Conservation (phyloP, 208 protist genomes). For the Acanthamoeba sp. region DNA sequence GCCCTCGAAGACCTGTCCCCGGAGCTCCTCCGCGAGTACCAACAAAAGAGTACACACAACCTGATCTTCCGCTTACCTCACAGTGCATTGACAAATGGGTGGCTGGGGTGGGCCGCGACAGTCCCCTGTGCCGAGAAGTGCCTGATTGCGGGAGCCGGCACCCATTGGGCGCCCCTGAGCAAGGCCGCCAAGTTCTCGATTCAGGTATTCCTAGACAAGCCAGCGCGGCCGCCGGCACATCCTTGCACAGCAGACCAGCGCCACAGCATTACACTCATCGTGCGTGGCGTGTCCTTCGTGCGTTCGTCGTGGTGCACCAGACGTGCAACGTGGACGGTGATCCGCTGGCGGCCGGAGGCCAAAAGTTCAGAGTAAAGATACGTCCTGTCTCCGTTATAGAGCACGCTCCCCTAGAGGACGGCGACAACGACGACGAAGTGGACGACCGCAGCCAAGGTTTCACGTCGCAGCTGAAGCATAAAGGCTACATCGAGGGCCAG, state of each 20-base stretch:
- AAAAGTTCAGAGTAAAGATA: not conserved
- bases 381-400: not conserved
- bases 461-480: not conserved
- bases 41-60: not conserved
- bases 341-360: not conserved
- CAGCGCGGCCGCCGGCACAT: too few relatives aligned
- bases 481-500: not conserved
- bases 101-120: not conserved
- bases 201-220: slow-evolving; percentile 6
- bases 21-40: not conserved
- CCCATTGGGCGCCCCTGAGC: not conserved
- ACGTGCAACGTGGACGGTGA: not conserved
- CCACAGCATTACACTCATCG: too few relatives aligned
- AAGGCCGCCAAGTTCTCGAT: not conserved
- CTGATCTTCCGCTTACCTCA: not conserved
- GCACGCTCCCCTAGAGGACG: not conserved
- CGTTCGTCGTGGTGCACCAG: not conserved
- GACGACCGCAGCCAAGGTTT: not conserved
- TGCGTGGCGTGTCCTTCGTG: too few relatives aligned
- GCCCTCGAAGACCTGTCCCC: not conserved
- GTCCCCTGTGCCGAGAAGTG: not conserved
- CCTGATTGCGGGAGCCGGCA: not conserved
- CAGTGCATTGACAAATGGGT: too few relatives aligned
- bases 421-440: not conserved
- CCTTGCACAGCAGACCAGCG: too few relatives aligned